phyloP scores from a whole-genome alignment of 768 basidiomycete species.

The Lentinula detonsa region DNA sequence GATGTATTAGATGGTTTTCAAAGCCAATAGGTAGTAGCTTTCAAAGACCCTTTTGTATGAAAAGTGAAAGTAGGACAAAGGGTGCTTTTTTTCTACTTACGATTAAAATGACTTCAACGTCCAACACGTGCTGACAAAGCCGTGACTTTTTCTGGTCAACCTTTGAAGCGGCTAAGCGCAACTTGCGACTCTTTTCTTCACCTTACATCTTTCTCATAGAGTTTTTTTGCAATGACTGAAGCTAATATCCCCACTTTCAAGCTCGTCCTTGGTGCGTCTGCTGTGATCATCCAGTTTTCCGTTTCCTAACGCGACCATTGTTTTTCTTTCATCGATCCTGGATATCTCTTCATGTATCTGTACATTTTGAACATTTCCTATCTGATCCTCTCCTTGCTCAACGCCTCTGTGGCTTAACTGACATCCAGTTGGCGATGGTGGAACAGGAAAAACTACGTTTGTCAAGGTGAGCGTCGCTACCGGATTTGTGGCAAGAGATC shows the following conservation, averaged over 20 bases:
- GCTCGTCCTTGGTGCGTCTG: slow-evolving; percentile 85
- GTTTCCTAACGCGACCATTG: slow-evolving; percentile 23
- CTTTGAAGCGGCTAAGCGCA: not conserved
- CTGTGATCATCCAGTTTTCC: slow-evolving; percentile 8
- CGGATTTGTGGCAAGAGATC: slow-evolving; percentile 31
- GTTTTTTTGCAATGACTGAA: slow-evolving; percentile 32
- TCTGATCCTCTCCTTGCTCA: slow-evolving; percentile 11
- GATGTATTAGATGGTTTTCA: too few relatives aligned
- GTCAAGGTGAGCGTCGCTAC: slow-evolving; percentile 68
- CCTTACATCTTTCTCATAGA: slow-evolving; percentile 18
- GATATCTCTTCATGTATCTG: slow-evolving; percentile 13
- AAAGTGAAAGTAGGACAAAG: too few relatives aligned
- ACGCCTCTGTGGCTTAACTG: slow-evolving; percentile 13
- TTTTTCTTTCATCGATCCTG: slow-evolving; percentile 49
- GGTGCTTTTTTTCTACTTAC: too few relatives aligned
- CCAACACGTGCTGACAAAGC: not conserved
- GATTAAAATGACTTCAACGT: not conserved
- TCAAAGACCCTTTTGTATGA: too few relatives aligned
- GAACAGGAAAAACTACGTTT: slow-evolving; percentile 97
- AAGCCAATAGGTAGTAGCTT: too few relatives aligned
- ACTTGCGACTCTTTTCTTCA: slow-evolving; percentile 15
- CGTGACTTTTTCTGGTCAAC: not conserved
- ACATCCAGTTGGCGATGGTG: slow-evolving; percentile 83
- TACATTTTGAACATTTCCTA: not conserved
- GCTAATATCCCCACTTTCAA: slow-evolving; percentile 84